Evolutionary conservation across 2,329 filamentous ascomycete genomes (phyloP), one percentile per base, ranked within the genome.

Genomic region (Camptophora hylomeconis): DNA sequence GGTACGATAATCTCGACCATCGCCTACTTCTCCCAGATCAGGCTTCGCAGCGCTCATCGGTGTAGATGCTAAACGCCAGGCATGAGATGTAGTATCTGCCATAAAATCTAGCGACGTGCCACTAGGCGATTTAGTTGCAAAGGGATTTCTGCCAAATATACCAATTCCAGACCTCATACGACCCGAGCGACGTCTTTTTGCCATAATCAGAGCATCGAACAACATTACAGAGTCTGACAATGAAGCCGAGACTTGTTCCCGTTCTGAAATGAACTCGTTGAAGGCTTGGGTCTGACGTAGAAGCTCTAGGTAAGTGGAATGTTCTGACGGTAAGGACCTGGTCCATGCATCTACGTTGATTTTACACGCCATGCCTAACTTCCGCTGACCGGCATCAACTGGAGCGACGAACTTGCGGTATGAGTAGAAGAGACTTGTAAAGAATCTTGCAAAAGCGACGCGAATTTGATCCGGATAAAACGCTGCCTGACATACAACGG

Each of bases 281-380:
- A 73, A 72, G 2, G 58, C 65, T 58, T 78, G 73, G 2, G 73
- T 79, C 42, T 78, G 68, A 40, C 71, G 69, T 26, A 79, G 53
- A 46, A 71, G 61, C 23, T 61, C 52, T 48, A 78, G 66, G 45
- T 78, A 78, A 31, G 73, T 69, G 15, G 67, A 64, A 41, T 75
- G 70, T 41, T 78, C 74, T 33, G 65, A 57, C 2, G 74, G 72
- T 38, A 78, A 56, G 43, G 69, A 75, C 47, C 66, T 69, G 39
- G 75, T 52, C 44, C 77, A 79, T 3, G 67, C 67, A 24, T 77
- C 71, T 61, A 74, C 69, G 47, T 76, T 74, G 55, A 79, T 78
- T 34, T 63, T 61, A 43, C 75, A 76, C 14, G 16, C 23, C 17
- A 67, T 29, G 74, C 72, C 73, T 7, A 65, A 58, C 45, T 74